A percentile compares a stretch with the other conserved stretches of the same genome.
Evolutionary conservation across 495 filamentous ascomycete species (phyloP).

Genomic region (Rusavskia elegans): DNA sequence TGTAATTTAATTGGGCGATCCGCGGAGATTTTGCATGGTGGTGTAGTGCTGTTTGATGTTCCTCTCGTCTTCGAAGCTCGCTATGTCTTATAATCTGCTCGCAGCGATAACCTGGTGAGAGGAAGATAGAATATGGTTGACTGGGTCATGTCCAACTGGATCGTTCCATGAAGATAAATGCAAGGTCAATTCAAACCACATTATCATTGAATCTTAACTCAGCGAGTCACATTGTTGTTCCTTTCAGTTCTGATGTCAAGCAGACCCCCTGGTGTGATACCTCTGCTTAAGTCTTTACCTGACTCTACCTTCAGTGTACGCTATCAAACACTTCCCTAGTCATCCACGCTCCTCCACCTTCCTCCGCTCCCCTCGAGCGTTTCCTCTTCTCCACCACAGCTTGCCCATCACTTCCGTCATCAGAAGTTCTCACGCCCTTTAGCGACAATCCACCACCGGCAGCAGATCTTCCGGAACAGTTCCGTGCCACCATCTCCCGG

Average conservation of each 20-base stretch:
- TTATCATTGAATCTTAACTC: neutral
- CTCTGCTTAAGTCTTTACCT: neutral
- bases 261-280: neutral
- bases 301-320: conserved; percentile 21
- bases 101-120: neutral
- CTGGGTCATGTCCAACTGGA: no score
- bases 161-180: no score
- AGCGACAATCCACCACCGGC: conserved; percentile 11
- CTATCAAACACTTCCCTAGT: conserved; percentile 62
- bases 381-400: conserved; percentile 69
- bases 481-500: conserved; percentile 40
- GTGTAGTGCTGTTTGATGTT: neutral
- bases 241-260: neutral
- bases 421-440: conserved; percentile 24
- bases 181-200: neutral
- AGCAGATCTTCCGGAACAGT: conserved; percentile 56
- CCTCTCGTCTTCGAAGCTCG: neutral
- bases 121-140: no score
- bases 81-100: no score
- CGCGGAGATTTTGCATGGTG: no score
- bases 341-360: conserved; percentile 40
- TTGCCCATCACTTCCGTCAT: conserved; percentile 49
- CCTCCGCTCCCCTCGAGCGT: conserved; percentile 50
- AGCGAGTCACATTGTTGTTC: neutral
- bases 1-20: no score